These are phyloP conservation scores for Populus simonii DNA, from an alignment of 345 rosid genomes.

Conservation along the genomic window DNA sequence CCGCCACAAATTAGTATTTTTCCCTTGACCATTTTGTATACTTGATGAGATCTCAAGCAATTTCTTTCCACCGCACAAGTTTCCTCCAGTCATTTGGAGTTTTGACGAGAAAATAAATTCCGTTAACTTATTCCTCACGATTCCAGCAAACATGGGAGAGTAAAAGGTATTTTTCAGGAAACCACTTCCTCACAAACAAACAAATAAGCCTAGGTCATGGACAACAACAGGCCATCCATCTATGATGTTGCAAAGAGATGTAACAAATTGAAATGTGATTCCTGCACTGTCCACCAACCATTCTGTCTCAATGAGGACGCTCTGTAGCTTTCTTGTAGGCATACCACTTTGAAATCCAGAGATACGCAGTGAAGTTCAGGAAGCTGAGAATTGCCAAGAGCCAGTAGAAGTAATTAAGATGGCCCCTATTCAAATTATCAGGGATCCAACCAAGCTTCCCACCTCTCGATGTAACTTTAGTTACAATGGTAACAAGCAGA, in stretches of 20 bases:
- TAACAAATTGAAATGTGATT: not conserved
- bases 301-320: constrained; percentile 2
- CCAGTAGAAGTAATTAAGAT: constrained; percentile 91
- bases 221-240: no score
- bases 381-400: constrained; percentile 63
- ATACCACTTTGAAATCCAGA: constrained; percentile 66
- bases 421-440: constrained; percentile 70
- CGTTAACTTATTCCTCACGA: no score
- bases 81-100: no score
- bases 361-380: constrained; percentile 64
- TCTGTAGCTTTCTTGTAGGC: constrained; percentile 64
- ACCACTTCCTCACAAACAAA: no score
- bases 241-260: not conserved
- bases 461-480: constrained; percentile 43
- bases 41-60: no score
- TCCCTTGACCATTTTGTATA: no score
- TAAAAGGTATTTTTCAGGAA: no score
- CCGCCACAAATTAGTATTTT: no score
- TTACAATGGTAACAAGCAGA: constrained; percentile 59
- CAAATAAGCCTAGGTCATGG: no score
- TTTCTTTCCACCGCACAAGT: no score
- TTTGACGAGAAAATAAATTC: no score
- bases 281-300: not conserved
- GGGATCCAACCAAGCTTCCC: constrained; percentile 90
- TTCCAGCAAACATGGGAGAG: no score